These are phyloP conservation scores for Chaetomium sp. DNA, from an alignment of 2,329 filamentous ascomycete genomes.

Conservation along the genomic window DNA sequence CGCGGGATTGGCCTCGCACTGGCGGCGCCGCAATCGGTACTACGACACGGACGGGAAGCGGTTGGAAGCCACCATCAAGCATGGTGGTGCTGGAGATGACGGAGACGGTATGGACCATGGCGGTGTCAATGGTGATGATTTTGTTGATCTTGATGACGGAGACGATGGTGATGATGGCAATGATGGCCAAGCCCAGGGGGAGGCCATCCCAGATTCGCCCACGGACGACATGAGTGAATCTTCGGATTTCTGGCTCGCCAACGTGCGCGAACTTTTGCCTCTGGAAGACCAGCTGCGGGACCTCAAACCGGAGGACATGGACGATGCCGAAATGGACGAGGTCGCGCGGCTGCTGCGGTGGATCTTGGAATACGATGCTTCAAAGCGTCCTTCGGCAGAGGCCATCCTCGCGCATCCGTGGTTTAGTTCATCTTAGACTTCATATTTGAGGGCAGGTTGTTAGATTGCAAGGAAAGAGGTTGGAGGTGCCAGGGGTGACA, in stretches of 20 bases:
- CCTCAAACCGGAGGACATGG: conserved; percentile 11
- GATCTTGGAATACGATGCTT: conserved; percentile 12
- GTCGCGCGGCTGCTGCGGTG: conserved; percentile 12
- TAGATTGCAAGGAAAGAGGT: too few species aligned
- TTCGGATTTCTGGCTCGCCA: conserved; percentile 1
- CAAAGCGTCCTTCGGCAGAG: conserved; percentile 7
- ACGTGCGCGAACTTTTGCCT: neutral
- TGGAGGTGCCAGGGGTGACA: too few species aligned
- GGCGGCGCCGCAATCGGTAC: conserved; percentile 5
- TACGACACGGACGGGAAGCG: conserved; percentile 1
- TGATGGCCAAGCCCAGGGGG: neutral
- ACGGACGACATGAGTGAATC: neutral
- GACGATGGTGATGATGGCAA: neutral
- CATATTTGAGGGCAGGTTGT: too few species aligned
- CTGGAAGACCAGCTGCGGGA: conserved; percentile 14
- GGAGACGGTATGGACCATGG: conserved; percentile 4
- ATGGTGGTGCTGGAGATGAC: neutral
- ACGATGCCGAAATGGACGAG: conserved; percentile 8
- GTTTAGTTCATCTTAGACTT: conserved; percentile 3
- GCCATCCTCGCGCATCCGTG: conserved; percentile 7
- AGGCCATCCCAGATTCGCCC: too few species aligned
- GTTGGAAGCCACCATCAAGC: neutral
- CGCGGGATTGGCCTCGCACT: neutral
- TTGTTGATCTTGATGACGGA: conserved; percentile 4
- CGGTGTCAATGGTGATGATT: neutral